phyloP scores from a whole-genome alignment of 1,284 basidiomycete genomes.

The Pyrrhoderma noxium region DNA sequence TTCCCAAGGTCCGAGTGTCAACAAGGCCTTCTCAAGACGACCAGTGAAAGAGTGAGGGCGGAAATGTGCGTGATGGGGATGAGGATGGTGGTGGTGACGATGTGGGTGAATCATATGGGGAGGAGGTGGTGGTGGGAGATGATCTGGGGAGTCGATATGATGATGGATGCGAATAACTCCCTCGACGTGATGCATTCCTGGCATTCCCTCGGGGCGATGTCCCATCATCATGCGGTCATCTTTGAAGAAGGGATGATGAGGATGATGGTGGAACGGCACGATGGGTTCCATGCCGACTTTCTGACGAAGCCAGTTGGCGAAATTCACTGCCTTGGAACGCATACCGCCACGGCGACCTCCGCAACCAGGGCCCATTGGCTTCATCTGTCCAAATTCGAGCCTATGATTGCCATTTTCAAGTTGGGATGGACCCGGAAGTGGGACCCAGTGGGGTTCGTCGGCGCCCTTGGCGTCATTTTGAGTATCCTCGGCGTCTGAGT shows the following conservation, averaged over 20 bases:
- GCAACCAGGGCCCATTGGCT: conserved; percentile 15
- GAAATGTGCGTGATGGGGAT: conserved; percentile 27
- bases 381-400: neutral
- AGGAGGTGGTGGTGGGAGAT: conserved; percentile 15
- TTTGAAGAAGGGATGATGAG: conserved; percentile 2
- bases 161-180: conserved; percentile 21
- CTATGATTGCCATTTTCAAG: too few species aligned
- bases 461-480: too few species aligned
- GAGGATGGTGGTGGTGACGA: conserved; percentile 17
- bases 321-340: conserved; percentile 37
- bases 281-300: conserved; percentile 43
- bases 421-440: too few species aligned
- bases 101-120: conserved; percentile 5
- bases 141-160: conserved; percentile 18
- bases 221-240: neutral
- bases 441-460: too few species aligned
- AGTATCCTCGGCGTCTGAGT: too few species aligned
- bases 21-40: conserved; percentile 56
- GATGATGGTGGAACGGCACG: conserved; percentile 21
- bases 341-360: conserved; percentile 25
- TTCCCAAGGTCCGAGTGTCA: conserved; percentile 72
- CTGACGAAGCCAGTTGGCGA: conserved; percentile 43
- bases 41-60: conserved; percentile 38
- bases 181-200: conserved; percentile 17
- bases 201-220: conserved; percentile 9